Evolutionary conservation across 176 grass and related monocot species (phyloP).

Genomic region (Oryza punctata): DNA sequence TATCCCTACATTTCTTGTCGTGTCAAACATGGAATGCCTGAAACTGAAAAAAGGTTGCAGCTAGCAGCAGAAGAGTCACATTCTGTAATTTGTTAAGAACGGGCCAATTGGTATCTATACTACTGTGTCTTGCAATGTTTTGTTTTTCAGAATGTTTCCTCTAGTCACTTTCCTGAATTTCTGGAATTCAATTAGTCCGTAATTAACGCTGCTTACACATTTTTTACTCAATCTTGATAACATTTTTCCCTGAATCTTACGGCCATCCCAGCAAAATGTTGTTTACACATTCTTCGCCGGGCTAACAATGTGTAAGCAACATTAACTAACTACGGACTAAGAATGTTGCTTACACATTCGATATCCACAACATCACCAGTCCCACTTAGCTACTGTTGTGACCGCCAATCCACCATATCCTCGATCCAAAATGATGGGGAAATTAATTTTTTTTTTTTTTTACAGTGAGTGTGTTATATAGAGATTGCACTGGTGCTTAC

Average conservation of each 20-base stretch:
- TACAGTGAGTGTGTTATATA: too few relatives aligned
- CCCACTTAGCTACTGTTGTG: background rate
- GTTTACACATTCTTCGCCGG: too few relatives aligned
- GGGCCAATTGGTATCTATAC: background rate
- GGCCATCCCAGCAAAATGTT: too few relatives aligned
- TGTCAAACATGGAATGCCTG: background rate
- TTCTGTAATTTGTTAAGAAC: background rate
- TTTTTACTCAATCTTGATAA: too few relatives aligned
- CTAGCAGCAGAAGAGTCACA: background rate
- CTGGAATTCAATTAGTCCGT: background rate
- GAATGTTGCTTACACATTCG: too few relatives aligned
- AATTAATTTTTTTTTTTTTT: too few relatives aligned
- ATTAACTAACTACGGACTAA: too few relatives aligned
- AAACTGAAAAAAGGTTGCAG: background rate
- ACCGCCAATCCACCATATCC: too few relatives aligned
- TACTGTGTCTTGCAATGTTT: background rate
- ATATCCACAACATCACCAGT: too few relatives aligned
- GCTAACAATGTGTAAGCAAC: too few relatives aligned
- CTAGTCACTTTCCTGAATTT: background rate
- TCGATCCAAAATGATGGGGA: background rate
- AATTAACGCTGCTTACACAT: too few relatives aligned
- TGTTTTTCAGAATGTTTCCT: background rate
- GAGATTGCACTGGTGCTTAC: slow-evolving; percentile 26
- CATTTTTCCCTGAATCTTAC: too few relatives aligned
- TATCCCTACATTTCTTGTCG: background rate